Conservation (phyloP, 495 filamentous ascomycete species). For the Corynascus novoguineensis region DNA sequence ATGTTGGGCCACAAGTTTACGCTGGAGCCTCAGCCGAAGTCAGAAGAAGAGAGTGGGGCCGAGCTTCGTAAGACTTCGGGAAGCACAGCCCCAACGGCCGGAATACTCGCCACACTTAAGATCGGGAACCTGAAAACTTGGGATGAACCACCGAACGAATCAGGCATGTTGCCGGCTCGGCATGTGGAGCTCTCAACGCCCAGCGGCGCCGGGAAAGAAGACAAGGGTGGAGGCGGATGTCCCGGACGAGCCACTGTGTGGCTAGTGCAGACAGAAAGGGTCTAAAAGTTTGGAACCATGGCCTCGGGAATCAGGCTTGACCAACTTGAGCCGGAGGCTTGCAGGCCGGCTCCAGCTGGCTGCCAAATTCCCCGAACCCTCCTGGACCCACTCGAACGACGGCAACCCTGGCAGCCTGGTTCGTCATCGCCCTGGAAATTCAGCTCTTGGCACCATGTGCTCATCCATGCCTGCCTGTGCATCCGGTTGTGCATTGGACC, state of each 20-base stretch:
- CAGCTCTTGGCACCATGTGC: constrained; percentile 4
- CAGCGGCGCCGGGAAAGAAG: neutral
- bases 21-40: constrained; percentile 17
- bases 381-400: neutral
- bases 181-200: constrained; percentile 5
- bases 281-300: constrained; percentile 17
- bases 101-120: neutral
- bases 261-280: constrained; percentile 3
- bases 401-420: neutral
- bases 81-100: neutral
- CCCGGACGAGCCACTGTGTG: constrained; percentile 15
- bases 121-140: neutral
- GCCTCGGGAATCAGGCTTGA: constrained; percentile 22
- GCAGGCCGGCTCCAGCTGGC: constrained; percentile 10
- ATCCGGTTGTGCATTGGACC: neutral
- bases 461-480: neutral
- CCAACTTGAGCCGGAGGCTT: too few relatives aligned
- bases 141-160: neutral
- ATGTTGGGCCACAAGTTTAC: constrained; percentile 17
- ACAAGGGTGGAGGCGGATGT: neutral
- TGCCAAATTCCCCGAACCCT: constrained; percentile 6
- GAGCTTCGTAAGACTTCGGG: constrained; percentile 6
- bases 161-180: constrained; percentile 1
- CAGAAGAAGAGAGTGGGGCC: constrained; percentile 20
- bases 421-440: neutral